phyloP scores from a whole-genome alignment of 805 yeast species.

The Candida dajiaensis region DNA sequence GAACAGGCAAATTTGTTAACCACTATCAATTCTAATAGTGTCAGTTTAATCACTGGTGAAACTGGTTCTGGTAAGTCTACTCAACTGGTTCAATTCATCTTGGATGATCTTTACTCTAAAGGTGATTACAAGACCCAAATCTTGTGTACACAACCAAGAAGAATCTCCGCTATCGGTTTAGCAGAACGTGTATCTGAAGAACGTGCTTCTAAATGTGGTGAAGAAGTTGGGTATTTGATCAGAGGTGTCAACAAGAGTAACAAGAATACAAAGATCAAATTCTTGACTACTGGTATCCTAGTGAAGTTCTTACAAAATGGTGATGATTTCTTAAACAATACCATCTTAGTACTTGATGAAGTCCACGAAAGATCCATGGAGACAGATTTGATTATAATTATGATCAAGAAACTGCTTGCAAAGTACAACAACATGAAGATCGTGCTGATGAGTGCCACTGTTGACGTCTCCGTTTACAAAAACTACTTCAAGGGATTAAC shows the following conservation, averaged over 20 bases:
- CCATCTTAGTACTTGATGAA: conserved; percentile 82
- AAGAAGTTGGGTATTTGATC: conserved; percentile 82
- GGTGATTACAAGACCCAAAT: conserved; percentile 49
- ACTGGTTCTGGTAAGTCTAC: conserved; percentile 98
- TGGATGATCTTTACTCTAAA: conserved; percentile 54
- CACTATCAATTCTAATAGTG: conserved; percentile 51
- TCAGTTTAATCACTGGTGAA: conserved; percentile 86
- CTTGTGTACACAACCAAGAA: conserved; percentile 90
- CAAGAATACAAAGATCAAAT: conserved; percentile 62
- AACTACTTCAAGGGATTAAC: conserved; percentile 56
- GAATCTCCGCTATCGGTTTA: conserved; percentile 90
- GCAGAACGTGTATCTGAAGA: conserved; percentile 92
- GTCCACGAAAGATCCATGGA: conserved; percentile 96
- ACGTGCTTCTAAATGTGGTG: conserved; percentile 51
- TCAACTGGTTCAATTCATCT: conserved; percentile 83
- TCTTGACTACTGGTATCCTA: conserved; percentile 90
- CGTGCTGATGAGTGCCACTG: conserved; percentile 92
- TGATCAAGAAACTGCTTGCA: conserved; percentile 56
- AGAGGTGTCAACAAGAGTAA: conserved; percentile 79
- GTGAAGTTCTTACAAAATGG: conserved; percentile 71
- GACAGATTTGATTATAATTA: conserved; percentile 75
- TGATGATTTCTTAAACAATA: conserved; percentile 38
- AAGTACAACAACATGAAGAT: conserved; percentile 49
- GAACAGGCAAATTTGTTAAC: conserved; percentile 51
- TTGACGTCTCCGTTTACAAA: conserved; percentile 61